Percentiles rank a stretch among this genome's conserved stretches.
These are phyloP conservation scores for Gastrodia elata DNA, from an alignment of 106 monocot species.

Conservation along the genomic window DNA sequence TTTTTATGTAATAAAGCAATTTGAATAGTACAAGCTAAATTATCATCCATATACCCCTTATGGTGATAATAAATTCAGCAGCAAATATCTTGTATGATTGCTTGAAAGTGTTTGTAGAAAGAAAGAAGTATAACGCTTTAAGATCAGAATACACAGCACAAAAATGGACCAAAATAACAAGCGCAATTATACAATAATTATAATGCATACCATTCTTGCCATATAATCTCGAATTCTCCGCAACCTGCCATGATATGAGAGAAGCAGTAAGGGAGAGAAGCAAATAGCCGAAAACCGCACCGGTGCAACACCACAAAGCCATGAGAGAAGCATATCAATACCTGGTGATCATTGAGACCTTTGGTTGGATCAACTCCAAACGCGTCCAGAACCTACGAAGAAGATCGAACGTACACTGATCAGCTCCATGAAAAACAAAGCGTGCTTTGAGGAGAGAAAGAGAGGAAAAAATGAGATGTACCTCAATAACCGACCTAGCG, in stretches of 20 bases:
- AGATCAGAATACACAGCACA: not conserved
- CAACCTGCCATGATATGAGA: constrained; percentile 34
- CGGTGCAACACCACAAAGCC: not conserved
- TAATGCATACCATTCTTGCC: constrained; percentile 67
- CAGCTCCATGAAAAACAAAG: not conserved
- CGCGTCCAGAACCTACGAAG: constrained; percentile 60
- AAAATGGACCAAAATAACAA: not conserved
- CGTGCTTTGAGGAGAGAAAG: not conserved
- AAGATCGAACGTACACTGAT: not conserved
- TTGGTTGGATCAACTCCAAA: constrained; percentile 86
- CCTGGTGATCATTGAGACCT: constrained; percentile 80
- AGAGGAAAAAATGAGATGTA: constrained; percentile 11
- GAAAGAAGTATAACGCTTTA: not conserved
- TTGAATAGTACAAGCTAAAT: too few species aligned
- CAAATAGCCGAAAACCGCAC: not conserved
- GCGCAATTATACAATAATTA: not conserved
- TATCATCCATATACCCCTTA: too few species aligned
- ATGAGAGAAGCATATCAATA: constrained; percentile 7
- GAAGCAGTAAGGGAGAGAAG: not conserved
- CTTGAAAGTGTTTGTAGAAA: not conserved
- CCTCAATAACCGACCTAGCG: constrained; percentile 81
- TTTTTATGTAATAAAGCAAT: too few species aligned
- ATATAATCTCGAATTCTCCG: constrained; percentile 50
- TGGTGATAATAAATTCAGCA: not conserved
- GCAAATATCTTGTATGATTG: not conserved